Evolutionary conservation across 2,329 filamentous ascomycete species (phyloP), one percentile per base, ranked within the genome.

Genomic region (Nothomitra cinnamomea): DNA sequence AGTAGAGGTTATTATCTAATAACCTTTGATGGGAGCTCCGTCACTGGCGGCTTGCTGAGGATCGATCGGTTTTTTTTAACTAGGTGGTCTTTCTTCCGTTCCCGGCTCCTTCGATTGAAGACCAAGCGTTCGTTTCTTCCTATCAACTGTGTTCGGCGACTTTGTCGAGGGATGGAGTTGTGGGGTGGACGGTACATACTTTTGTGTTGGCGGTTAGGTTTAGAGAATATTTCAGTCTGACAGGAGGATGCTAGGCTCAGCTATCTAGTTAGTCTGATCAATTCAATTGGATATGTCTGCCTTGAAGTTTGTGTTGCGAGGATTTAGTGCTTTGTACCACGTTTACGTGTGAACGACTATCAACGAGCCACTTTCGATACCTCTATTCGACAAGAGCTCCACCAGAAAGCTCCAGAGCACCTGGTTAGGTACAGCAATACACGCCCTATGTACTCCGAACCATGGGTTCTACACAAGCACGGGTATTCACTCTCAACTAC

Each of bases 121-220:
- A 15, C 43, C 24, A 61, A 60, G 63, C 61, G 60, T 66, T 62
- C 62, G 61, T 64, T 49, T 67, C 66, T 69, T 69, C 68, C 66
- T 66, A 67, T 61, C 68, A 70, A 66, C 64, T 61, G 62, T 60
- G 62, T 19, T 53, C 25, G 8, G 57, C 61, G 59, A 59, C 55
- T 53, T 15, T 48, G 17, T 32, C 54, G 57, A 63, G 66, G 66
- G 63, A 56, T 62, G 67, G 63, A 64, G 67, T 66, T 70, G 68
- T 70, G 68, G 68, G 67, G 66, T 65, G 61, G 63, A 66, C 63
- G 61, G 66, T 67, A 69, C 65, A 68, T 59, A 56, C 50, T 41
- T 32, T 4, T 8, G 8, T 22, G 8, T 45, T 38, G 35, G 45
- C 28, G 51, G 21, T 19, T 42, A n/a, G 40, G 15, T 15, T n/a